Evolutionary conservation across 1,284 basidiomycete species (phyloP), one percentile per base, ranked within the genome.

Genomic region (Gymnopus androsaceus): DNA sequence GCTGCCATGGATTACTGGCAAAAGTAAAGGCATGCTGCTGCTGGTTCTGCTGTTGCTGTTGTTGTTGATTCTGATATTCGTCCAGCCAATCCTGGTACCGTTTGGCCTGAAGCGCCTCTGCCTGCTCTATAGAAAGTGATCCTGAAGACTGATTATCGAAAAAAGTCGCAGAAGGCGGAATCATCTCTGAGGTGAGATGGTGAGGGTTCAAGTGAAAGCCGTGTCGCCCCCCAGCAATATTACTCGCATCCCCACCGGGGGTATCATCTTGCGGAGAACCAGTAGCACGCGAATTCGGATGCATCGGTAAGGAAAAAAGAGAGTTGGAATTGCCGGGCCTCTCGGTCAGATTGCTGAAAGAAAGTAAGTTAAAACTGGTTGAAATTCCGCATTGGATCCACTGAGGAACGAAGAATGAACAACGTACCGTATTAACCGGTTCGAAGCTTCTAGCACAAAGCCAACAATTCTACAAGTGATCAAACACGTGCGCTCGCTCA

Each of bases 81-180:
- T 72, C 67, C 40, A 72, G 62, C 76, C 76, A 77, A 51, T 74
- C 69, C 58, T 74, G 75, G 63, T 77, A 77, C 33, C 71, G 66
- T 50, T 67, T 67, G 5, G 61, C 61, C 47, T 69, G 64, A 36
- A 54, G 61, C 23, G 73, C 69, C 17, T 49, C 64, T 30, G 56
- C 51, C 31, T 63, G 62, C n/a, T 71, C 67, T 14, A 40, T n/a
- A 15, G 37, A 46, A 3, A 40, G 34, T 7, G 48, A 50, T 17
- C 48, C 48, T 28, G 48, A 31, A 17, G 28, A 23, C 23, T 23
- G 8, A 38, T 38, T 23, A n/a, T 54, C 45, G 45, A 46, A 54
- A 19, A 47, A 54, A n/a, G 31, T 48, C 8, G 48, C 28, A 21
- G 48, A n/a, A 15, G 48, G 48, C 12, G 48, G 48, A 28, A 50